phyloP scores from a whole-genome alignment of 108 stramenopile genomes.

The Cyclotella baltica region DNA sequence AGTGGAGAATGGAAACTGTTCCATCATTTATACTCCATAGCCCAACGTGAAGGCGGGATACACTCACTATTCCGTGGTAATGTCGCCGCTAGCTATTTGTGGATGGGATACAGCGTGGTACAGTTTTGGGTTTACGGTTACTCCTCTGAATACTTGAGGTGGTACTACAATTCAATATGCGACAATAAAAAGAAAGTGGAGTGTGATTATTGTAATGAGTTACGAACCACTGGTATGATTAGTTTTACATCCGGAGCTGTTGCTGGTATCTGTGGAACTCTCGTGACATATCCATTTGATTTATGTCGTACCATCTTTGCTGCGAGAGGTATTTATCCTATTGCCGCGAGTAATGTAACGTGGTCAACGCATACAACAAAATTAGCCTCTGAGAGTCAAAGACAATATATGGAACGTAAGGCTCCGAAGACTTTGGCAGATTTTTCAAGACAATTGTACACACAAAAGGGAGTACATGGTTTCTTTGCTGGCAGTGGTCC shows the following conservation, averaged over 20 bases:
- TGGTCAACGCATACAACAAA: constrained; percentile 39
- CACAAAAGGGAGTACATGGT: constrained; percentile 68
- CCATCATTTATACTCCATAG: constrained; percentile 44
- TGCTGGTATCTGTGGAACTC: constrained; percentile 84
- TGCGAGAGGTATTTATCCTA: constrained; percentile 64
- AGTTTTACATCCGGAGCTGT: constrained; percentile 82
- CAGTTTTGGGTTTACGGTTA: constrained; percentile 89
- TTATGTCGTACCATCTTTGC: constrained; percentile 92
- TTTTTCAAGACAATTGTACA: constrained; percentile 70
- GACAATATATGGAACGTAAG: constrained; percentile 31
- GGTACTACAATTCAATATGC: constrained; percentile 4
- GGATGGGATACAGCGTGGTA: constrained; percentile 90
- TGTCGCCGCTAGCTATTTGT: constrained; percentile 91
- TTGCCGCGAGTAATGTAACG: constrained; percentile 52
- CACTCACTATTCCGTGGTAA: constrained; percentile 87
- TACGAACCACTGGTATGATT: constrained; percentile 30
- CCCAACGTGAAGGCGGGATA: constrained; percentile 82
- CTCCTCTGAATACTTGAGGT: constrained; percentile 32
- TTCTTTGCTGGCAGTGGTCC: constrained; percentile 90
- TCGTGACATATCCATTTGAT: constrained; percentile 94
- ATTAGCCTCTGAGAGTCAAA: constrained; percentile 25
- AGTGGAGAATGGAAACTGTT: constrained; percentile 45
- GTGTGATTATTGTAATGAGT: constrained; percentile 5
- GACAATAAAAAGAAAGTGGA: not conserved
- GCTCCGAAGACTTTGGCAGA: constrained; percentile 68